Evolutionary conservation across 371 early-diverging fungal genomes (phyloP).

Genomic region (Lichtheimia corymbifera): DNA sequence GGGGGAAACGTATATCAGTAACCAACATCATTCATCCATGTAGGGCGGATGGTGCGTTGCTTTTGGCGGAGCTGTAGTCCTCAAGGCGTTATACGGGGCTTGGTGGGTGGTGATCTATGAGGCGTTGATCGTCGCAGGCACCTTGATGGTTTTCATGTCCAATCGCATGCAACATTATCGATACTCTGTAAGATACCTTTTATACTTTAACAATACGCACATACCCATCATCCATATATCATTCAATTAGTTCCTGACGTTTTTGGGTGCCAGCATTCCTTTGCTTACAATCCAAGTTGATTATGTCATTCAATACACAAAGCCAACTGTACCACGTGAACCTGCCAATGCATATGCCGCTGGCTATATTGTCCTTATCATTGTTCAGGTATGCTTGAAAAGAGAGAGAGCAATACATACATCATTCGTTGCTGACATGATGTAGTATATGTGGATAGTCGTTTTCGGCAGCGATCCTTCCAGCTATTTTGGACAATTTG

Average conservation of each 20-base stretch:
- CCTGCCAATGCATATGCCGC: slow-evolving; percentile 34
- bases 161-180: slow-evolving; percentile 31
- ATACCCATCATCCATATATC: neutral
- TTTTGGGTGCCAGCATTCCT: slow-evolving; percentile 44
- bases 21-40: neutral
- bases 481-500: slow-evolving; percentile 40
- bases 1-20: neutral
- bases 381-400: slow-evolving; percentile 36
- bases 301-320: slow-evolving; percentile 37
- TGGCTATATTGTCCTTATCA: slow-evolving; percentile 38
- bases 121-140: slow-evolving; percentile 23
- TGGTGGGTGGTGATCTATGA: slow-evolving; percentile 53
- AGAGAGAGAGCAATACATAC: neutral
- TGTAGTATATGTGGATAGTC: slow-evolving; percentile 37
- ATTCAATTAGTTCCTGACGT: slow-evolving; percentile 30
- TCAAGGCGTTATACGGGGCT: slow-evolving; percentile 40
- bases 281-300: slow-evolving; percentile 44
- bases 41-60: slow-evolving; percentile 39
- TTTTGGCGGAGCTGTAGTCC: slow-evolving; percentile 36
- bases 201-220: neutral
- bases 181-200: slow-evolving; percentile 26
- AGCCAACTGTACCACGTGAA: slow-evolving; percentile 19
- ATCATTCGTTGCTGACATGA: neutral
- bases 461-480: slow-evolving; percentile 36
- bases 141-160: slow-evolving; percentile 22